Evolutionary conservation across 345 rosid species (phyloP), one percentile per base, ranked within the genome.

Genomic region (Aquilaria malaccensis): DNA sequence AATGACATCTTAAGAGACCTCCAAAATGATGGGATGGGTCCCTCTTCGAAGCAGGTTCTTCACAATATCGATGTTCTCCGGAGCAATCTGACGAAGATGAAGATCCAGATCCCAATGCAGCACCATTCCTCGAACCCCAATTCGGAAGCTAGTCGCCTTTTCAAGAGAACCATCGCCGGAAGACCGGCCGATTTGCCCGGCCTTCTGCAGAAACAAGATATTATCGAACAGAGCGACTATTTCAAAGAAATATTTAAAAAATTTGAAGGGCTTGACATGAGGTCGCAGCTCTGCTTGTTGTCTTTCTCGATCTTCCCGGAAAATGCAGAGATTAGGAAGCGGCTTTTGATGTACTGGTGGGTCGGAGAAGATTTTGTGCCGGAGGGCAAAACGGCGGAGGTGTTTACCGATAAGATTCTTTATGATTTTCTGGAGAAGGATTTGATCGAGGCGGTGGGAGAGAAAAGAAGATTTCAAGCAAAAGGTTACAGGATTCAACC

Each of bases 311-410:
- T 76, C 30, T 85, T 85, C 67, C 83, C 87, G 0, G 77, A 78
- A 63, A 69, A 76, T 30, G 76, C 74, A 7, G 77, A 68, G 61
- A 66, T 82, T 11, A 77, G 73, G 12, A 80, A 75, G 61, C 78
- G 80, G 47, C 51, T 75, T 65, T 61, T 85, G 55, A 73, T 73
- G 60, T 64, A 74, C 45, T 85, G 84, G 87, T 85, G 85, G 83
- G 60, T 79, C 4, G 94, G 83, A 33, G 86, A 86, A 70, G 66
- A 67, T 10, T 41, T 83, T 55, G 52, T 76, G 32, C 0, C 0
- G 1, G 43, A 37, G n/a, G 0, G 14, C 7, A 9, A 11, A 13
- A 59, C 10, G 2, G 84, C 72, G 49, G 56, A 65, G 33, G 5
- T 10, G 6, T 10, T 49, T 13, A 58, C 67, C 6, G 10, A 22